Evolutionary conservation across 805 yeast species (phyloP), one percentile per base, ranked within the genome.

Genomic region (Ogataea salicorniae): DNA sequence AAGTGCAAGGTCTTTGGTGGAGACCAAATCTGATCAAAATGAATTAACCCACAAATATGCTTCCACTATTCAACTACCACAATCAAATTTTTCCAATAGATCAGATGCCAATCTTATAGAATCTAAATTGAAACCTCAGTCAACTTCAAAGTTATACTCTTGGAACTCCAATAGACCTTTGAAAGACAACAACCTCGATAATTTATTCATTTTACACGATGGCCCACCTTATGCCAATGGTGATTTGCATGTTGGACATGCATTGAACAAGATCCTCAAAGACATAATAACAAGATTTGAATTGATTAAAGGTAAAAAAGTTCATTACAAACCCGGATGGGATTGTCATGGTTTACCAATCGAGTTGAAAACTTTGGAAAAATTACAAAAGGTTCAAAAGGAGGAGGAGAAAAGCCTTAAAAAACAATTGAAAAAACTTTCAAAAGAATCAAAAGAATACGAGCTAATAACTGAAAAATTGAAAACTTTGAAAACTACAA

Each of bases 141-240:
- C 83, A 0, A 77, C 90, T 3, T 72, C 75, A 22, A 71, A 74
- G 1, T 69, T 92, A 16, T 92, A 92, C 64, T 58, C 69, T 13
- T 76, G 88, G 81, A 97, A 85, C 57, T 60, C 47, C 5, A 35
- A 70, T 43, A 55, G 59, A 23, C 43, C 52, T 2, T 42, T 64
- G 13, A 49, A 48, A 1, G 58, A 59, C 7, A 54, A 50, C 46
- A 56, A 56, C 34, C 53, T 64, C 22, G 67, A 71, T 2, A 67
- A 77, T 17, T 53, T 75, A 34, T 92, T 85, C 57, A 75, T 84
- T 1, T 69, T 94, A 1, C 97, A 91, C 57, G 99, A 94, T 67
- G 99, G 99, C 0, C 99, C 99, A 0, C 99, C 99, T 0, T 94
- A 92, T 67, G 98, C 99, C 13, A 94, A 94, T 62, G 99, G 98